These are phyloP conservation scores for Fragilariopsis cylindrus DNA, from an alignment of 108 stramenopile species.

Conservation along the genomic window DNA sequence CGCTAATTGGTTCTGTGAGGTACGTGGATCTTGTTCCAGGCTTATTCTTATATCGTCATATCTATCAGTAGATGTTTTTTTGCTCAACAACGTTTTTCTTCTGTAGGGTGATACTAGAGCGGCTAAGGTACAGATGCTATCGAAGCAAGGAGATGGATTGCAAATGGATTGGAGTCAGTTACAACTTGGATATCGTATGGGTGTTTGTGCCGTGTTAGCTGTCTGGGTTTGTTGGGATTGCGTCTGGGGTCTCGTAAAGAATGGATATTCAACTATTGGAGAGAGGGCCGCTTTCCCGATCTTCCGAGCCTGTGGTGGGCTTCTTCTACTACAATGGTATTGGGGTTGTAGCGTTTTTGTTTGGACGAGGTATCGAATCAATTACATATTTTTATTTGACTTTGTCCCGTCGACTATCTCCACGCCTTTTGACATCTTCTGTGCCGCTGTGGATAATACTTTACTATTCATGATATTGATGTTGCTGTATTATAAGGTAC, in stretches of 20 bases:
- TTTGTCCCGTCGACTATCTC: slow-evolving; percentile 73
- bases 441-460: slow-evolving; percentile 82
- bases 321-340: slow-evolving; percentile 89
- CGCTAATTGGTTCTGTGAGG: slow-evolving; percentile 85
- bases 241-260: slow-evolving; percentile 70
- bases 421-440: slow-evolving; percentile 78
- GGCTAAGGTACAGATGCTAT: slow-evolving; percentile 85
- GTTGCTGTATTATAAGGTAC: slow-evolving; percentile 50
- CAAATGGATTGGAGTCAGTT: slow-evolving; percentile 93
- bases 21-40: too few relatives aligned
- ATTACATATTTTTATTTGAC: slow-evolving; percentile 90
- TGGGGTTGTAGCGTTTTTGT: slow-evolving; percentile 87
- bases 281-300: slow-evolving; percentile 86
- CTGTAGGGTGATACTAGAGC: slow-evolving; percentile 61
- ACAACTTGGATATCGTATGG: slow-evolving; percentile 84
- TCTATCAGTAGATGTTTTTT: too few relatives aligned
- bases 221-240: slow-evolving; percentile 96
- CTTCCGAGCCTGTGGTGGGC: slow-evolving; percentile 86
- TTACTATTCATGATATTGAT: slow-evolving; percentile 68
- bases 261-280: slow-evolving; percentile 71
- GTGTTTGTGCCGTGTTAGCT: slow-evolving; percentile 86
- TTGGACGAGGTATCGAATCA: slow-evolving; percentile 83
- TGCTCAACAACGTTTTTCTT: too few relatives aligned
- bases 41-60: too few relatives aligned
- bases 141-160: slow-evolving; percentile 86